Conservation (phyloP, 768 basidiomycete species). For the Pseudohyphozyma bogoriensis region DNA sequence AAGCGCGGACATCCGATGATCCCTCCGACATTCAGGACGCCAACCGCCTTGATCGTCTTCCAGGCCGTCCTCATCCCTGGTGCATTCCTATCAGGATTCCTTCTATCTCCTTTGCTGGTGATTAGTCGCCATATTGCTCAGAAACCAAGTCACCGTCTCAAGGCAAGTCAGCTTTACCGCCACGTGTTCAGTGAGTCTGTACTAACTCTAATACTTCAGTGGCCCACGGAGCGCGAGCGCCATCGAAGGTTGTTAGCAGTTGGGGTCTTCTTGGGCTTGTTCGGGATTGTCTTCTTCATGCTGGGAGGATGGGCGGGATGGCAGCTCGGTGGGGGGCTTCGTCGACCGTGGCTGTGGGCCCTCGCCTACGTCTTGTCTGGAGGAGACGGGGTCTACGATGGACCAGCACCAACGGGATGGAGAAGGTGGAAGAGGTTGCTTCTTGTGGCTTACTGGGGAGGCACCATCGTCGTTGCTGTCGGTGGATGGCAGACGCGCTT, state of each 20-base stretch:
- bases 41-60: slow-evolving; percentile 81
- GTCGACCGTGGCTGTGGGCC: slow-evolving; percentile 32
- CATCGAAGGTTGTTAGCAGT: slow-evolving; percentile 74
- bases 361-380: slow-evolving; percentile 20
- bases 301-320: slow-evolving; percentile 89
- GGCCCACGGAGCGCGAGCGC: slow-evolving; percentile 68
- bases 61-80: slow-evolving; percentile 89
- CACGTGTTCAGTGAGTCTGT: too few relatives aligned
- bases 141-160: slow-evolving; percentile 62
- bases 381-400: slow-evolving; percentile 24
- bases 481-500: slow-evolving; percentile 92
- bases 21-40: slow-evolving; percentile 80
- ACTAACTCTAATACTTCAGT: slow-evolving; percentile 38
- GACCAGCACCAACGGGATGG: too few relatives aligned
- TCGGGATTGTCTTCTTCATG: slow-evolving; percentile 65
- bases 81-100: slow-evolving; percentile 79
- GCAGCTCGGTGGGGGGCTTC: slow-evolving; percentile 46
- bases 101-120: slow-evolving; percentile 85
- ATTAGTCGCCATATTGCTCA: slow-evolving; percentile 86
- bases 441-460: slow-evolving; percentile 75
- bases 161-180: not conserved
- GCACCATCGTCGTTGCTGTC: slow-evolving; percentile 68
- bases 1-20: slow-evolving; percentile 62
- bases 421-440: slow-evolving; percentile 68
- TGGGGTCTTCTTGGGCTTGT: slow-evolving; percentile 68